Conservation (phyloP, 768 basidiomycete genomes). For the Butyriboletus loyo region DNA sequence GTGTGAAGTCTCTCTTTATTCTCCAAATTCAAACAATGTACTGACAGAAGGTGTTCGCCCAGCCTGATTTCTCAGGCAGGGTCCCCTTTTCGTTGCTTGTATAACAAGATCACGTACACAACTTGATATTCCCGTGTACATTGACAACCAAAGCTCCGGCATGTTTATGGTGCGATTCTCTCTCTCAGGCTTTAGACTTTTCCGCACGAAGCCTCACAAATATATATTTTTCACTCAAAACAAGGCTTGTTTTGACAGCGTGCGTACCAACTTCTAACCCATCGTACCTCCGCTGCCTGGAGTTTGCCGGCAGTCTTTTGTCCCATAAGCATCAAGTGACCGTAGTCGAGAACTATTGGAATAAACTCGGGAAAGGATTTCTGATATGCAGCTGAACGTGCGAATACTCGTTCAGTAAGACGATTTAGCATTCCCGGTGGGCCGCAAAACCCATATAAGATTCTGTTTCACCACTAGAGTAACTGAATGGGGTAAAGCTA, state of each 20-base stretch:
- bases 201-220: conserved; percentile 8
- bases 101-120: conserved; percentile 28
- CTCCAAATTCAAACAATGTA: conserved; percentile 7
- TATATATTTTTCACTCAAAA: conserved; percentile 10
- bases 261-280: conserved; percentile 8
- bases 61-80: conserved; percentile 25
- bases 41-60: conserved; percentile 2
- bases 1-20: conserved; percentile 16
- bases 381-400: conserved; percentile 9
- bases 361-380: conserved; percentile 5
- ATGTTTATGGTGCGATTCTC: background rate
- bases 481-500: conserved; percentile 8
- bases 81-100: conserved; percentile 13
- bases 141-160: conserved; percentile 9
- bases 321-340: conserved; percentile 5
- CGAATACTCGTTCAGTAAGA: conserved; percentile 4
- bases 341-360: conserved; percentile 12
- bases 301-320: conserved; percentile 9
- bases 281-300: conserved; percentile 14
- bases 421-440: background rate
- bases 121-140: conserved; percentile 7
- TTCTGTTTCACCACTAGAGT: conserved; percentile 8
- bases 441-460: conserved; percentile 11
- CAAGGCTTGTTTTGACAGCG: conserved; percentile 23
- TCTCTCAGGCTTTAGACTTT: conserved; percentile 28